Base-by-base conservation (phyloP, 495 filamentous ascomycete species). In the Xylaria grammica region DNA sequence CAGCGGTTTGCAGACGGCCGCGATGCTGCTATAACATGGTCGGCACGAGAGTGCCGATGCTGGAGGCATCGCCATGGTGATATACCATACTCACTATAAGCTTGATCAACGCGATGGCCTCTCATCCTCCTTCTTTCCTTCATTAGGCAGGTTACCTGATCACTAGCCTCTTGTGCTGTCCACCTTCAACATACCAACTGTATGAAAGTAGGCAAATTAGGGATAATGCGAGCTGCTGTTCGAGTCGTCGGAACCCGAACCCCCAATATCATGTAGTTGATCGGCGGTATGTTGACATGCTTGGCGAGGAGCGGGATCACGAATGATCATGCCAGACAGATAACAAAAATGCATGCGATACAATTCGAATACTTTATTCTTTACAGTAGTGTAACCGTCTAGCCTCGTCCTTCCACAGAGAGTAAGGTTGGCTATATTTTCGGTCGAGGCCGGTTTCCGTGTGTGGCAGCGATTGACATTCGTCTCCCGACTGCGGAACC, bases 361-460 rank as follows among this genome's bases (percentile, higher is more conserved):
- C 46, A 40, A 22, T 52, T 51, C 50, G 22, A 5, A 36, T 36
- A 36, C 34, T 36, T 36, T 42, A 9, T 42, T 3, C 15, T 42
- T 42, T 15, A 42, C 32, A 36, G 32, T 42, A 42, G 40, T 17
- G 40, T 9, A 42, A 42, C 15, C 3, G 17, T 15, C 11, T 42
- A 44, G 26, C 19, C 26, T 58, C 46, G 46, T 44, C 63, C 63
- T 65, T 65, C 63, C 48, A 22, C n/a, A 60, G 48, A 36, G 36
- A 60, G 55, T 65, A 65, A 52, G 20, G 54, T 46, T 50, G 15
- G n/a, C 44, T 27, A 27, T 20, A 9, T 19, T 20, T 26, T 44
- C 27, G n/a, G 40, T 40, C 17, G 61, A 30, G 26, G 24, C 51
- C 52, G 30, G 29, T 53, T 57, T 36, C 61, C 40, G 51, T 40